Percentiles rank a stretch among this genome's conserved stretches.
These are phyloP conservation scores for Cladophialophora yegresii DNA, from an alignment of 2,329 filamentous ascomycete genomes.

Conservation along the genomic window DNA sequence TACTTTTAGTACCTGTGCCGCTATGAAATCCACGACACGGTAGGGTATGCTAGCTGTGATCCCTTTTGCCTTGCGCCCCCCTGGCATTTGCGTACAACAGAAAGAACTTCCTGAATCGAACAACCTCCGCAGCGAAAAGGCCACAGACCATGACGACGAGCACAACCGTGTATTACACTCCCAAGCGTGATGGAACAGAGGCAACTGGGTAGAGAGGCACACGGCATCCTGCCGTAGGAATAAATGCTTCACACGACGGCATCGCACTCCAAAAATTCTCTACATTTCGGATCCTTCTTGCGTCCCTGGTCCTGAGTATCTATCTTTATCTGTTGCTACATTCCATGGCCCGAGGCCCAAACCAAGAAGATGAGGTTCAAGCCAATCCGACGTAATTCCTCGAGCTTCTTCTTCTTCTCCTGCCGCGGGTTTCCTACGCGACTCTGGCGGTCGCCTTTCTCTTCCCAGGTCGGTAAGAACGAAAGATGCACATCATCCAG, in stretches of 20 bases:
- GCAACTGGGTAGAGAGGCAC: not conserved
- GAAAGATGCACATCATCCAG: too few species aligned
- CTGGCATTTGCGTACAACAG: not conserved
- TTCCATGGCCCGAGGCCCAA: not conserved
- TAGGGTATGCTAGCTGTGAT: too few species aligned
- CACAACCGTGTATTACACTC: too few species aligned
- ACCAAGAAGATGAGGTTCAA: not conserved
- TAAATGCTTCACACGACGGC: not conserved
- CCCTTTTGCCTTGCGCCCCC: too few species aligned
- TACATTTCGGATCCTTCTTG: not conserved
- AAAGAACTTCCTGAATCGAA: not conserved
- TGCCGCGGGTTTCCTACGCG: not conserved
- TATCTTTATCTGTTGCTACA: not conserved
- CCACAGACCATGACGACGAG: not conserved
- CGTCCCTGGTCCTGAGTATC: not conserved
- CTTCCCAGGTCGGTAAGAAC: too few species aligned
- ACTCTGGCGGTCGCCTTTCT: not conserved
- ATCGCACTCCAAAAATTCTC: not conserved
- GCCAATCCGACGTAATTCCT: not conserved
- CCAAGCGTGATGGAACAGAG: not conserved
- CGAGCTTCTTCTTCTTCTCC: not conserved
- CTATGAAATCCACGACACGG: not conserved
- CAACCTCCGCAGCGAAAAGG: not conserved
- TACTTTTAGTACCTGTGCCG: too few species aligned
- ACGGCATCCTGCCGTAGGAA: too few species aligned